These are phyloP conservation scores for Podosphaera xanthii DNA, from an alignment of 2,329 filamentous ascomycete genomes.

Conservation along the genomic window DNA sequence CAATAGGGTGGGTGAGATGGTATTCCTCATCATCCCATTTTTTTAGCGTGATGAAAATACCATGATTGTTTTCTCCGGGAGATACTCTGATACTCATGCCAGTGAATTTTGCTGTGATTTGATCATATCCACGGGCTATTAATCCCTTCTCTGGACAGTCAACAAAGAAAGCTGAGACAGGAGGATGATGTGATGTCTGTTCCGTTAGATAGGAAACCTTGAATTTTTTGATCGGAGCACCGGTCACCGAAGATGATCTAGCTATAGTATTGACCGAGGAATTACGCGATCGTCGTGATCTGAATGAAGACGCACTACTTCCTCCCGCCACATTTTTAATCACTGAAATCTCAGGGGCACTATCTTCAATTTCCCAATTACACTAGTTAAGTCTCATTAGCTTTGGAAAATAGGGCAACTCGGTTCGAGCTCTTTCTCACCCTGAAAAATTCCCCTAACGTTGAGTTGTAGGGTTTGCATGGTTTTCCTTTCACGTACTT, in stretches of 20 bases:
- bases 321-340: conserved; percentile 6
- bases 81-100: conserved; percentile 82
- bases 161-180: conserved; percentile 87
- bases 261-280: conserved; percentile 8
- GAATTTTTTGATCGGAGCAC: conserved; percentile 34
- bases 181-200: conserved; percentile 93
- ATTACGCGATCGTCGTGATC: conserved; percentile 10
- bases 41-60: conserved; percentile 78
- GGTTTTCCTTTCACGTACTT: conserved; percentile 98
- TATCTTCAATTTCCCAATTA: conserved; percentile 82
- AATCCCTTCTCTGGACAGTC: conserved; percentile 82
- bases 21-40: conserved; percentile 73
- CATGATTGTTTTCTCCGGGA: conserved; percentile 79
- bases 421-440: conserved; percentile 25
- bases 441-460: conserved; percentile 89
- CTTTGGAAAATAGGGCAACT: background rate
- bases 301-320: conserved; percentile 14
- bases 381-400: conserved; percentile 30
- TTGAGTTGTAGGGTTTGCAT: conserved; percentile 97
- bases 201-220: conserved; percentile 88
- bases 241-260: conserved; percentile 1
- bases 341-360: conserved; percentile 35
- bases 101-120: conserved; percentile 93
- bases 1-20: conserved; percentile 83
- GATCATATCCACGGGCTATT: conserved; percentile 74